phyloP scores from a whole-genome alignment of 2,329 filamentous ascomycete species.

The Neophaeococcomyces mojaviensis region DNA sequence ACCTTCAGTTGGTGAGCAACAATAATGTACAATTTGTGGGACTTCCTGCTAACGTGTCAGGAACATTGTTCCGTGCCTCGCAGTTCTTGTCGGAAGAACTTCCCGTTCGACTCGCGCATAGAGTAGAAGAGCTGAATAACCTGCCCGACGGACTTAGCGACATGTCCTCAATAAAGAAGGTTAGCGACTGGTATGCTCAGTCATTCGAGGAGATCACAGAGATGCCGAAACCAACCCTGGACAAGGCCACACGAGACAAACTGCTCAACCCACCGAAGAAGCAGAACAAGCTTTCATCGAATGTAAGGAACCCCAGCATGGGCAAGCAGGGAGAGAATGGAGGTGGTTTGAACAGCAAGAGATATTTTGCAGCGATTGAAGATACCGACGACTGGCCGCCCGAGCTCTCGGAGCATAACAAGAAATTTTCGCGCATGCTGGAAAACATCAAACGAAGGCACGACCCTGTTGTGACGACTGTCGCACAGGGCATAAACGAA shows the following conservation, averaged over 20 bases:
- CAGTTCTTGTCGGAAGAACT: constrained; percentile 98
- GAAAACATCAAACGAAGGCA: constrained; percentile 93
- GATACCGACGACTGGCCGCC: constrained; percentile 86
- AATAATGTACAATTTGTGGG: not conserved
- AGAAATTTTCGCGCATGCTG: constrained; percentile 76
- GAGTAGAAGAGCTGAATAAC: constrained; percentile 86
- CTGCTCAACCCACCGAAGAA: constrained; percentile 51
- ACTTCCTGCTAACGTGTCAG: constrained; percentile 37
- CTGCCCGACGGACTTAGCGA: constrained; percentile 93
- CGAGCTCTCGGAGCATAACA: constrained; percentile 90
- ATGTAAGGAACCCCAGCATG: constrained; percentile 84
- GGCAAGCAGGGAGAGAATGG: constrained; percentile 52
- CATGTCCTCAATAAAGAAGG: constrained; percentile 92
- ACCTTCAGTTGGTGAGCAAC: constrained; percentile 68
- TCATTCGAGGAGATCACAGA: constrained; percentile 98
- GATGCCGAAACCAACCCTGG: constrained; percentile 68
- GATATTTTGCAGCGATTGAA: constrained; percentile 90
- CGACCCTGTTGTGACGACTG: constrained; percentile 94
- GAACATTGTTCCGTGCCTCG: constrained; percentile 91
- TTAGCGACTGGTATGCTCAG: constrained; percentile 98
- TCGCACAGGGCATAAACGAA: constrained; percentile 94
- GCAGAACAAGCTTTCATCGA: constrained; percentile 64
- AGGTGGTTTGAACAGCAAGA: constrained; percentile 47
- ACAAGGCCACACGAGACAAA: constrained; percentile 66
- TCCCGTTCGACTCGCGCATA: constrained; percentile 90